A percentile compares a stretch with the other conserved stretches of the same genome.
These are phyloP conservation scores for Tolypocladium paradoxum DNA, from an alignment of 2,329 filamentous ascomycete genomes.

Conservation along the genomic window DNA sequence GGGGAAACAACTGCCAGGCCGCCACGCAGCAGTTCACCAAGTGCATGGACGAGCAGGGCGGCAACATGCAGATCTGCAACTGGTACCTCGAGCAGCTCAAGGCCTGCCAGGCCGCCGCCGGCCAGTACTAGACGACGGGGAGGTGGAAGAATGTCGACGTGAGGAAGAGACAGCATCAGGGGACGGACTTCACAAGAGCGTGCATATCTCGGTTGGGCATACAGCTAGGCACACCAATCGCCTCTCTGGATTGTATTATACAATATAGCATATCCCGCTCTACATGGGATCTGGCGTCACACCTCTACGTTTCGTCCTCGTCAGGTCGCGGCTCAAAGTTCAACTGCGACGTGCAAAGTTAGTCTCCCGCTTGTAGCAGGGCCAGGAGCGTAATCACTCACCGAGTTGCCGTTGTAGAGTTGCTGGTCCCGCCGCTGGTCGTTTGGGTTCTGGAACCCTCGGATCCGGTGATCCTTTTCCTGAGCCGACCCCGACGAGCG, in stretches of 20 bases:
- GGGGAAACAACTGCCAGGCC: conserved; percentile 58
- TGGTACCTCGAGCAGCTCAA: conserved; percentile 98
- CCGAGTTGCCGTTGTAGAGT: conserved; percentile 87
- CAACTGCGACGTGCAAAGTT: conserved; percentile 31
- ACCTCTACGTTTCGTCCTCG: conserved; percentile 31
- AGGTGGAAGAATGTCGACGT: no score
- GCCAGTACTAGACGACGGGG: conserved; percentile 47
- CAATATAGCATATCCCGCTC: conserved; percentile 15
- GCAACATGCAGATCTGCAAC: conserved; percentile 89
- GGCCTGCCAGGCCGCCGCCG: conserved; percentile 71
- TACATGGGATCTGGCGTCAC: conserved; percentile 3
- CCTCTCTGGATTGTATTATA: conserved; percentile 16
- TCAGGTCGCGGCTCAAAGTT: conserved; percentile 59
- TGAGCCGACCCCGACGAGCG: conserved; percentile 6
- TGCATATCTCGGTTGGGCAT: conserved; percentile 1
- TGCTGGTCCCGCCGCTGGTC: conserved; percentile 51
- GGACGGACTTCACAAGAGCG: background rate
- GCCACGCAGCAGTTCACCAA: conserved; percentile 81
- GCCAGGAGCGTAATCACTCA: conserved; percentile 28
- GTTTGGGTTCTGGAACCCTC: conserved; percentile 32
- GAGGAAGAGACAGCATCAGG: background rate
- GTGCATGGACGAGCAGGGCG: conserved; percentile 92
- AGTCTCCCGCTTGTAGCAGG: background rate
- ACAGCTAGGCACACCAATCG: background rate
- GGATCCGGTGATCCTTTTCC: conserved; percentile 13